Conservation (phyloP, 768 basidiomycete genomes). For the Mycena belliarum region DNA sequence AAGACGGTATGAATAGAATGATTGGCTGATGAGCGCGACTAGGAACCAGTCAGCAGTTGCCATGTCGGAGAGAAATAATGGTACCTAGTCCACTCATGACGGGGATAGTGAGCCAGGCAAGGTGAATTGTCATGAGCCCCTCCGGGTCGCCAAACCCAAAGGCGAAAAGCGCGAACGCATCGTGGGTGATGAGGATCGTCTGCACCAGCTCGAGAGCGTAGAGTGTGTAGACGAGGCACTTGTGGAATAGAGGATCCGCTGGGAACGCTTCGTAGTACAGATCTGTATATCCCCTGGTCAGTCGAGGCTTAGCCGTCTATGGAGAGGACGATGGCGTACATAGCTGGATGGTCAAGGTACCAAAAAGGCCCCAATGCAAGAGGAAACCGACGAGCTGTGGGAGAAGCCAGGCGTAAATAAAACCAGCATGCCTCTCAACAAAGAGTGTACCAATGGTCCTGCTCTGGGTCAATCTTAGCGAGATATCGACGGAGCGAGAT, state of each 20-base stretch:
- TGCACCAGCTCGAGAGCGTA: conserved; percentile 5
- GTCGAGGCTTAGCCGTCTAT: no score
- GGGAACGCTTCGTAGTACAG: conserved; percentile 17
- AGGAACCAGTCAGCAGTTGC: no score
- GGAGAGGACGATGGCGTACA: neutral
- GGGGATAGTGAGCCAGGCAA: neutral
- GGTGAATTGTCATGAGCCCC: neutral
- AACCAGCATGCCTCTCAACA: no score
- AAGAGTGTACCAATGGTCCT: no score
- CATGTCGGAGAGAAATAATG: neutral
- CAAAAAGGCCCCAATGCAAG: conserved; percentile 19
- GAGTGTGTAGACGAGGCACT: neutral
- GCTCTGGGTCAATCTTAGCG: no score
- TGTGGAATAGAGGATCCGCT: neutral
- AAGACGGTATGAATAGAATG: no score
- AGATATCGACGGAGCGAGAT: no score
- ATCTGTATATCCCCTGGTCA: conserved; percentile 3
- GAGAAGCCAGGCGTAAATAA: no score
- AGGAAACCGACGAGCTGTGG: no score
- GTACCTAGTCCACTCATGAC: neutral
- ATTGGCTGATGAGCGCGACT: no score
- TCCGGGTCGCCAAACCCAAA: neutral
- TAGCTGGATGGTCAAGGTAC: conserved; percentile 7
- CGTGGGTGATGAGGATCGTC: conserved; percentile 6
- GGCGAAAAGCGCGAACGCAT: neutral